Conservation (phyloP, 2,329 filamentous ascomycete genomes). For the Penicillium sp. region DNA sequence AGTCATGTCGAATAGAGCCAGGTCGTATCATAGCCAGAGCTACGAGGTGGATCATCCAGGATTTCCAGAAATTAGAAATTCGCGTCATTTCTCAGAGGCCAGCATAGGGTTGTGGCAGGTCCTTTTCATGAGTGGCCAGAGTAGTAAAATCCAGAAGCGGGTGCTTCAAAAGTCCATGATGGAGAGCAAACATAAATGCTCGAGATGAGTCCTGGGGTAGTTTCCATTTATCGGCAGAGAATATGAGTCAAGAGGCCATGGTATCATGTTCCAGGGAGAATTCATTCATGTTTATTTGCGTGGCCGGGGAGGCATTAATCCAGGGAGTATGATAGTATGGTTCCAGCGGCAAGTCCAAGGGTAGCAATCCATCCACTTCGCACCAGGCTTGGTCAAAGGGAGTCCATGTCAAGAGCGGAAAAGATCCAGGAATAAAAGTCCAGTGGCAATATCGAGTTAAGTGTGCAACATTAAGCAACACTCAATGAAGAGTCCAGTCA, state of each 20-base stretch:
- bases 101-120: constrained; percentile 8
- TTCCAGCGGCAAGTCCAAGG: constrained; percentile 11
- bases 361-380: constrained; percentile 20
- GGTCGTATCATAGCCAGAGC: constrained; percentile 1
- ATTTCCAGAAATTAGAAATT: constrained; percentile 10
- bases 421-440: constrained; percentile 16
- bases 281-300: constrained; percentile 5
- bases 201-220: constrained; percentile 9
- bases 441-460: constrained; percentile 20
- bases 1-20: not conserved
- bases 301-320: constrained; percentile 7
- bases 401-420: constrained; percentile 14
- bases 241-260: constrained; percentile 8
- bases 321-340: not conserved
- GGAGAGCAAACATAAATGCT: constrained; percentile 20
- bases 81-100: constrained; percentile 3
- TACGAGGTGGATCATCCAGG: constrained; percentile 9
- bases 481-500: constrained; percentile 32
- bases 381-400: constrained; percentile 27
- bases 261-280: constrained; percentile 12
- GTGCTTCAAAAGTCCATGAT: constrained; percentile 11
- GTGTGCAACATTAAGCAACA: constrained; percentile 41
- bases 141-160: constrained; percentile 9
- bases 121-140: constrained; percentile 14
- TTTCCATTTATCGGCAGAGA: constrained; percentile 9